A percentile compares a stretch with the other conserved stretches of the same genome.
These are phyloP conservation scores for Oryza rufipogon DNA, from an alignment of 176 grass and related monocot genomes.

Conservation along the genomic window DNA sequence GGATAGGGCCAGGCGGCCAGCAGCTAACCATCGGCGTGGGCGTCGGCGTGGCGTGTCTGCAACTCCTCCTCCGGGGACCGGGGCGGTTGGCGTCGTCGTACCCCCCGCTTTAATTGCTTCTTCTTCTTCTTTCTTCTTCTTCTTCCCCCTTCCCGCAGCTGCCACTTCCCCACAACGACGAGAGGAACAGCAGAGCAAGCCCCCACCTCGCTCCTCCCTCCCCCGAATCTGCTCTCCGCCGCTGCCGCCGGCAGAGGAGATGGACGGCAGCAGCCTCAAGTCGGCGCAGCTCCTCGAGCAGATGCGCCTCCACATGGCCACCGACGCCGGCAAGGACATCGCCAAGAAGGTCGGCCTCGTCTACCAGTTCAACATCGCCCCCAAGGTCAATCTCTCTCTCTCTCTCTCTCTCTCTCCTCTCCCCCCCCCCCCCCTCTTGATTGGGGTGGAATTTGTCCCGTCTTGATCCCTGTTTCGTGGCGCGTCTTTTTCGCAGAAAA, in stretches of 20 bases:
- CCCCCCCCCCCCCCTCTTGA: too few relatives aligned
- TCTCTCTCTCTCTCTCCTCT: too few relatives aligned
- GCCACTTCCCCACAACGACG: neutral
- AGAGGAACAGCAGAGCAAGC: neutral
- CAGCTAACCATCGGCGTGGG: too few relatives aligned
- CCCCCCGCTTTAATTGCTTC: neutral
- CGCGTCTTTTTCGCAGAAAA: constrained; percentile 54
- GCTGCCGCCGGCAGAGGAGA: constrained; percentile 9
- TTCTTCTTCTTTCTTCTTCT: neutral
- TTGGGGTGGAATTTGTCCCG: neutral
- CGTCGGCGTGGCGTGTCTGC: too few relatives aligned
- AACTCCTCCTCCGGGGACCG: neutral
- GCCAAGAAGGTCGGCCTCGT: constrained; percentile 78
- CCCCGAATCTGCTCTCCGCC: neutral
- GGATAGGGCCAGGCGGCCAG: too few relatives aligned
- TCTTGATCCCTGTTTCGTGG: neutral
- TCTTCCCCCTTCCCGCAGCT: constrained; percentile 1
- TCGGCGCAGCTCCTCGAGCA: constrained; percentile 69
- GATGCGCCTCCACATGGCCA: constrained; percentile 71
- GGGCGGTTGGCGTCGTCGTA: constrained; percentile 1
- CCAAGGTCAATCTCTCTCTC: constrained; percentile 46
- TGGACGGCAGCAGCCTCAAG: constrained; percentile 75
- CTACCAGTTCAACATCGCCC: constrained; percentile 80
- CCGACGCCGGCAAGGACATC: constrained; percentile 72
- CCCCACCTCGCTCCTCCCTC: neutral